These are phyloP conservation scores for Pseudogymnoascus sp. DNA, from an alignment of 2,329 filamentous ascomycete species.

Conservation along the genomic window DNA sequence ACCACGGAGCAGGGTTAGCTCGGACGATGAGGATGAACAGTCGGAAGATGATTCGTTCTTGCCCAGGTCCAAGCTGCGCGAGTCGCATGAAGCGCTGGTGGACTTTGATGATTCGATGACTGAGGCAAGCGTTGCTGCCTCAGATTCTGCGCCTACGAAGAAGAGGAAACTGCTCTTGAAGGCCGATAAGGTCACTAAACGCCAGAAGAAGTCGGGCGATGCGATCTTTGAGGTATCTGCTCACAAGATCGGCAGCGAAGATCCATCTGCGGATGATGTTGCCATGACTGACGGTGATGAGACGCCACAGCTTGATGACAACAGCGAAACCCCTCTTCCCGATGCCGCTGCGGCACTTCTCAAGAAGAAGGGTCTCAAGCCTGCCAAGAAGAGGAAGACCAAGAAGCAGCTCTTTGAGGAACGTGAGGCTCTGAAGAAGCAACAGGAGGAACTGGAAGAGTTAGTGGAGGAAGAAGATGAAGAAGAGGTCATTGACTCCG, in stretches of 20 bases:
- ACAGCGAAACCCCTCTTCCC: constrained; percentile 39
- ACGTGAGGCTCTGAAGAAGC: constrained; percentile 28
- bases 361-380: constrained; percentile 53
- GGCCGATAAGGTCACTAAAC: constrained; percentile 64
- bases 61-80: constrained; percentile 12
- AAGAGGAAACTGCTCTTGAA: constrained; percentile 71
- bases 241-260: constrained; percentile 44
- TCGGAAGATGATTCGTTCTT: constrained; percentile 27
- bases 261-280: constrained; percentile 39
- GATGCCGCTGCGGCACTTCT: constrained; percentile 34
- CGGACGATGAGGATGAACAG: constrained; percentile 42
- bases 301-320: constrained; percentile 39
- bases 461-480: constrained; percentile 24
- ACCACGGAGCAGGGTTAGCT: constrained; percentile 66
- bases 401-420: constrained; percentile 68
- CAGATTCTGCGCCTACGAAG: constrained; percentile 48
- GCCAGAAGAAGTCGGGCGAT: constrained; percentile 73
- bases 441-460: background rate
- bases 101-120: constrained; percentile 56
- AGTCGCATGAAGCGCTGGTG: constrained; percentile 5
- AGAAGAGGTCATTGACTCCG: constrained; percentile 16
- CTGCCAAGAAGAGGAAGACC: constrained; percentile 58
- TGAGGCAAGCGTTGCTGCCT: constrained; percentile 61
- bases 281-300: constrained; percentile 42
- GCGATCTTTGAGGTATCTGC: constrained; percentile 64